Evolutionary conservation across 176 grass and related monocot species (phyloP), one percentile per base, ranked within the genome.

Genomic region (Avena sativa): DNA sequence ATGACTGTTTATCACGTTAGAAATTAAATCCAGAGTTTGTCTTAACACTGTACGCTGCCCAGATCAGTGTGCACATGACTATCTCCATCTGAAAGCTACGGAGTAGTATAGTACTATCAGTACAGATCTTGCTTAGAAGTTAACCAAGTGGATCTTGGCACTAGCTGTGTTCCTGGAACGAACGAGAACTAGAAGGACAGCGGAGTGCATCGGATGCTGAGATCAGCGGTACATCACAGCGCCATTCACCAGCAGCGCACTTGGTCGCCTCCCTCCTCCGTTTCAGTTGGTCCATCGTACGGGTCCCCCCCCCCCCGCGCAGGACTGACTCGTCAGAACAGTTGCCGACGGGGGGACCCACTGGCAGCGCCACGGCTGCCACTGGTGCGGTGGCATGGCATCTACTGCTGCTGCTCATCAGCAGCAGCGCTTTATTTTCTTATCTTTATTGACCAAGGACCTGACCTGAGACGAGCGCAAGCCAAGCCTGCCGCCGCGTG

Each of bases 401-500:
- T 91, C 71, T 58, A 49, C 66, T 40, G 66, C 66, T 9, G 43
- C 71, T 57, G 23, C 62, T 44, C 1, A 5, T 25, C 46, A 30
- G 48, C 1, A 5, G 14, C 46, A 30, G 48, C 71, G 26, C 76
- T 87, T 83, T 74, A 46, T 63, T 80, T 58, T 87, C 58, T 86
- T 43, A 47, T 80, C 81, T 94, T 94, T 94, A 71, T 89, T 94
- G 92, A 94, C 89, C 89, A 34, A 20, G 34, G 61, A 69, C 79
- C 79, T 68, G 68, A 20, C 7, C 67, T 43, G 48, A 3, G 10
- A 56, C 0, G 19, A 6, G 3, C 60, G 6, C 76, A 58, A 51
- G 32, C 64, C 40, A 43, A 43, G 40, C 40, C 40, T 43, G 40
- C 40, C 40, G 79, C 84, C 62, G 32, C 48, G 73, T 55, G 46